These are phyloP conservation scores for Bolboschoenus planiculmis DNA, from an alignment of 176 grass and related monocot species.

Conservation along the genomic window DNA sequence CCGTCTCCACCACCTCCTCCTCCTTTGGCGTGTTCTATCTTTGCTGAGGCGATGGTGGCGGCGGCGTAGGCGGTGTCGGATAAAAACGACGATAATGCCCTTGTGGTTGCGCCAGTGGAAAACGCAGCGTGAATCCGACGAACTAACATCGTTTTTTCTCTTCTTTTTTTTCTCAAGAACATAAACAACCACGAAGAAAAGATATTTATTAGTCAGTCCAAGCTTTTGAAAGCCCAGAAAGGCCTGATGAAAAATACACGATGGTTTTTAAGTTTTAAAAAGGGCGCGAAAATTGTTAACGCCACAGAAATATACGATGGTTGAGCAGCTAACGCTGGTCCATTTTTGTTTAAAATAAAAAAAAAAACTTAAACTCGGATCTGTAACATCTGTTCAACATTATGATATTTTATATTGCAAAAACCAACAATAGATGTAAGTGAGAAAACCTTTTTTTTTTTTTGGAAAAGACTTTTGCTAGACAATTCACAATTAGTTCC, in stretches of 20 bases:
- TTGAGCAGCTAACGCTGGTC: too few relatives aligned
- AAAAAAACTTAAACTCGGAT: too few relatives aligned
- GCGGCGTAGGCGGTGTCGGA: neutral
- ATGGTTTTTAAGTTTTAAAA: too few relatives aligned
- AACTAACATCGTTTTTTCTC: slow-evolving; percentile 23
- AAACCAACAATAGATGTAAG: too few relatives aligned
- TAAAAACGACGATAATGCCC: slow-evolving; percentile 18
- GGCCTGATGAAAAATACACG: neutral
- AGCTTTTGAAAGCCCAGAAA: neutral
- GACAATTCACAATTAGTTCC: too few relatives aligned
- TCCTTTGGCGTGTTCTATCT: neutral
- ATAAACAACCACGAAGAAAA: neutral
- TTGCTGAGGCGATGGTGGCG: neutral
- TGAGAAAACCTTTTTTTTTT: too few relatives aligned
- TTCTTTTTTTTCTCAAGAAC: neutral
- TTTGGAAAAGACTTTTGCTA: too few relatives aligned
- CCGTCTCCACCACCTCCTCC: neutral
- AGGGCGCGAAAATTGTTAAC: too few relatives aligned
- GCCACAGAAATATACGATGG: too few relatives aligned
- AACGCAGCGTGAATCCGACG: slow-evolving; percentile 16
- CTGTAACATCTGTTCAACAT: too few relatives aligned
- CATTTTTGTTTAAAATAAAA: too few relatives aligned
- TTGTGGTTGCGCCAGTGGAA: slow-evolving; percentile 19
- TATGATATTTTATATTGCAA: too few relatives aligned
- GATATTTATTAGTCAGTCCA: neutral